Evolutionary conservation across 805 yeast species (phyloP).

Genomic region (Metschnikowia peoriensis): DNA sequence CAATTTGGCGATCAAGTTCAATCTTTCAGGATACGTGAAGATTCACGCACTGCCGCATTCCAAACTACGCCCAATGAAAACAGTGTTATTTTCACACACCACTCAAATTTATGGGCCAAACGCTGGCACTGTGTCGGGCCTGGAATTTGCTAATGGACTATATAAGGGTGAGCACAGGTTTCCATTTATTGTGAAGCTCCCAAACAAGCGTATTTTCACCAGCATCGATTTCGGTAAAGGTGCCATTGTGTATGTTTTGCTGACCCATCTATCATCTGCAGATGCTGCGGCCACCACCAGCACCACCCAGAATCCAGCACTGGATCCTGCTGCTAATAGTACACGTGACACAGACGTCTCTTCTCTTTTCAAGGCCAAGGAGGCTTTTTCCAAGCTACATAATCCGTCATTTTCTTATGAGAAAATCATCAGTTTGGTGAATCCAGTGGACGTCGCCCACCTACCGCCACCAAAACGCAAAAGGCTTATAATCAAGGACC

Average conservation of each 20-base stretch:
- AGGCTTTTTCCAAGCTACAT: constrained; percentile 24
- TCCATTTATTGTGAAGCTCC: constrained; percentile 82
- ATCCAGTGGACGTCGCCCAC: constrained; percentile 70
- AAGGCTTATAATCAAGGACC: constrained; percentile 58
- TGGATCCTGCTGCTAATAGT: neutral
- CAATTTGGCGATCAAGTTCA: constrained; percentile 52
- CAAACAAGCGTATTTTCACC: constrained; percentile 67
- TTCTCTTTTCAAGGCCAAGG: constrained; percentile 21
- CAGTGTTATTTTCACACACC: constrained; percentile 55
- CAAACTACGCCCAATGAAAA: constrained; percentile 51
- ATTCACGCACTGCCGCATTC: constrained; percentile 52
- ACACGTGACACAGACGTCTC: neutral
- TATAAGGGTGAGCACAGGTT: constrained; percentile 83
- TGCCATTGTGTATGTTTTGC: constrained; percentile 64
- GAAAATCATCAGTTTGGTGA: constrained; percentile 55
- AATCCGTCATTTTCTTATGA: constrained; percentile 47
- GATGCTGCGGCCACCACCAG: constrained; percentile 1
- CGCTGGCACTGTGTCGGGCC: constrained; percentile 1
- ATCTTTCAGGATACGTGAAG: constrained; percentile 56
- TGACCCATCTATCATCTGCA: constrained; percentile 43
- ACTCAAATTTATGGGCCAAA: constrained; percentile 54
- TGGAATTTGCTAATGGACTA: constrained; percentile 45
- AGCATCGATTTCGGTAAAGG: constrained; percentile 84
- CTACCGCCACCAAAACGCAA: constrained; percentile 69
- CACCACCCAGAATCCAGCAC: neutral